A percentile compares a stretch with the other conserved stretches of the same genome.
Evolutionary conservation across 805 yeast genomes (phyloP).

Genomic region (Teunomyces cretensis): DNA sequence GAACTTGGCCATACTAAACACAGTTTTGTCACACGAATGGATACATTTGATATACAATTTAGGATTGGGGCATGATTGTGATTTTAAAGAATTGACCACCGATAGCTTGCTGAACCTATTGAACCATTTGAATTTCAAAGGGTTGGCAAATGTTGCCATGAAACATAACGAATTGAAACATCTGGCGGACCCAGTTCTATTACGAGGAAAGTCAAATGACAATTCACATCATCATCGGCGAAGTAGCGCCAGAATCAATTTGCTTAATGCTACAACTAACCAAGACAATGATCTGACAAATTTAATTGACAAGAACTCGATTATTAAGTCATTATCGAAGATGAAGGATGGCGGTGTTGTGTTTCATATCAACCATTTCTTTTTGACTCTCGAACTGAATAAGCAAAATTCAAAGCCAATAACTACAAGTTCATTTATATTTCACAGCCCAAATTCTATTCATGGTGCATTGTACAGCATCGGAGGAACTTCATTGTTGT

Average conservation of each 20-base stretch:
- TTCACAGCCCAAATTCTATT: conserved; percentile 27
- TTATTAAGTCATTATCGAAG: conserved; percentile 15
- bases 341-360: conserved; percentile 19
- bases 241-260: neutral
- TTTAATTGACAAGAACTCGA: conserved; percentile 13
- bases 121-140: conserved; percentile 39
- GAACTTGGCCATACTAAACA: conserved; percentile 41
- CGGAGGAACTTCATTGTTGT: conserved; percentile 52
- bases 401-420: conserved; percentile 4
- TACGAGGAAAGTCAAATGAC: neutral
- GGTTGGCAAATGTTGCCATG: conserved; percentile 35
- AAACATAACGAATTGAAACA: conserved; percentile 30
- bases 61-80: conserved; percentile 49
- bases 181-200: neutral
- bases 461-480: conserved; percentile 39
- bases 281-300: neutral
- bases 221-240: neutral
- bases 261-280: neutral
- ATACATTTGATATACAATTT: conserved; percentile 44
- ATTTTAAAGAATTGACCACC: conserved; percentile 35
- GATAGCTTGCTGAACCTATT: conserved; percentile 40
- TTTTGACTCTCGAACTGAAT: conserved; percentile 8
- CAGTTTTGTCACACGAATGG: conserved; percentile 49
- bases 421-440: conserved; percentile 9
- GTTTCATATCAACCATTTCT: conserved; percentile 15